A percentile compares a stretch with the other conserved stretches of the same genome.
Conservation (phyloP, 202 grass and related monocot genomes). For the Hordeum pubiflorum region DNA sequence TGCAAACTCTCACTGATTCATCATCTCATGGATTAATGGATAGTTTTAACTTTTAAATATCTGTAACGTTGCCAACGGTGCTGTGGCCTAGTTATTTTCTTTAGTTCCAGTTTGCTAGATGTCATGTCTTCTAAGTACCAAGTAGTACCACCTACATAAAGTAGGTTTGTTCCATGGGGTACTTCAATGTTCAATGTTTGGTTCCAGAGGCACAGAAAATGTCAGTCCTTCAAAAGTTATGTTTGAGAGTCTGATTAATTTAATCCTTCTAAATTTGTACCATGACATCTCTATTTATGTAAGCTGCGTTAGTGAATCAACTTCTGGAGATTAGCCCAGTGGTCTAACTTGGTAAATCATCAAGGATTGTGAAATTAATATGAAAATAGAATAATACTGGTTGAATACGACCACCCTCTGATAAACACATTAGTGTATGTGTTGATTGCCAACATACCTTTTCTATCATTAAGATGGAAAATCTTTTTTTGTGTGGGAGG, state of each 20-base stretch:
- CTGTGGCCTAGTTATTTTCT: background rate
- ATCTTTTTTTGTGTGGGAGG: background rate
- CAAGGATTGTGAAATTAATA: background rate
- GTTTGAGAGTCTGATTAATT: background rate
- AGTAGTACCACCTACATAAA: background rate
- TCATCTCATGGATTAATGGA: background rate
- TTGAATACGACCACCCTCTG: background rate
- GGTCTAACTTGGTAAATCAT: background rate
- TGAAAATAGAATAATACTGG: background rate
- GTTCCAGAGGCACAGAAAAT: background rate
- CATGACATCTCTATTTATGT: background rate
- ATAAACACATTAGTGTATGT: constrained; percentile 7
- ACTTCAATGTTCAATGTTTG: background rate
- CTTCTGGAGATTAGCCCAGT: background rate
- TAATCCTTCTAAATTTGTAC: background rate
- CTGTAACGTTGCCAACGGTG: background rate
- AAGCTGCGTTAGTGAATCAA: background rate
- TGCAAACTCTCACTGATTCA: background rate
- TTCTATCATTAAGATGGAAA: background rate
- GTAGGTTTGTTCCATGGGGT: constrained; percentile 11
- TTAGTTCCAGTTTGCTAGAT: background rate
- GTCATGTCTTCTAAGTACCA: background rate
- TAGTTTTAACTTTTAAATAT: constrained; percentile 20
- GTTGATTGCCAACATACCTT: background rate
- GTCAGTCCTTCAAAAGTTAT: background rate